Conservation (phyloP, 306 rosid species). For the Medicago lupulina region DNA sequence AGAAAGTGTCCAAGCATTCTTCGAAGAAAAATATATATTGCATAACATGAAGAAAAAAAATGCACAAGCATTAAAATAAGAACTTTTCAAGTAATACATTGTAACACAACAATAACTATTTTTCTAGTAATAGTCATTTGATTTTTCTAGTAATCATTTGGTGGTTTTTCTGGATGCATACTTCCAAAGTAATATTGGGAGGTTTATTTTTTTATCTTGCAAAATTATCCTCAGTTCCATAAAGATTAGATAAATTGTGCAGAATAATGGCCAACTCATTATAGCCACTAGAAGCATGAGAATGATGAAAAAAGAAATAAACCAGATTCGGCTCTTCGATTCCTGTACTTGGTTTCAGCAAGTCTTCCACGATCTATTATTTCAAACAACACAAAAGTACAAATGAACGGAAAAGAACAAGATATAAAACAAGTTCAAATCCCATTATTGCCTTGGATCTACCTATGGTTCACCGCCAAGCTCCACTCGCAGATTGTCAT, state of each 20-base stretch:
- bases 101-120: no score
- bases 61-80: no score
- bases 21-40: no score
- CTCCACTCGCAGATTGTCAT: constrained; percentile 88
- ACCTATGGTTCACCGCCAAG: constrained; percentile 87
- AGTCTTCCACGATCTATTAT: constrained; percentile 48
- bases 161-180: no score
- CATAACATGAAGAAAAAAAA: no score
- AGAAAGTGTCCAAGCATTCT: no score
- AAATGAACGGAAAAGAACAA: constrained; percentile 45
- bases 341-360: constrained; percentile 37
- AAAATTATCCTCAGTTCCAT: not conserved
- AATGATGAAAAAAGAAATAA: constrained; percentile 13
- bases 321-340: constrained; percentile 30
- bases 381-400: constrained; percentile 42
- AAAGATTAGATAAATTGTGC: constrained; percentile 1
- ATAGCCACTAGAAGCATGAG: constrained; percentile 26
- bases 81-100: no score
- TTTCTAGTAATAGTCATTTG: no score
- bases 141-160: no score
- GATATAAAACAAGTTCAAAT: constrained; percentile 47
- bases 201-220: not conserved
- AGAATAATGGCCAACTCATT: constrained; percentile 18
- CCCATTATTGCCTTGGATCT: constrained; percentile 29
- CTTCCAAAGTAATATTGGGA: no score